Base-by-base conservation (phyloP, 1,139 yeast species). In the Meyerozyma elateridarum region DNA sequence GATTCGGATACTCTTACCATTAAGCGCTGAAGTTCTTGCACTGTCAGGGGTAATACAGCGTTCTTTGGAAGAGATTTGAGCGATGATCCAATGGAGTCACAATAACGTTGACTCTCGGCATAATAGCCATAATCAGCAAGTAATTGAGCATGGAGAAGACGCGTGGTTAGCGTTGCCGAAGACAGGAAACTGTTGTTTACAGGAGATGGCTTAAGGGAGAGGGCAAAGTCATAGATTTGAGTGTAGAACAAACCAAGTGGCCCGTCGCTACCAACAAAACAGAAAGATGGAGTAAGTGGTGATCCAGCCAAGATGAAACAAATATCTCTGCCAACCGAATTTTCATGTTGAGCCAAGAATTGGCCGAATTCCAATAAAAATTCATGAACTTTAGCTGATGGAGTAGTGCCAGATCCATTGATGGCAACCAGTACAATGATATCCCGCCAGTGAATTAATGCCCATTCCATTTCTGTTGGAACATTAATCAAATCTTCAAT, bases 161-260 rank as follows among this genome's bases (percentile, higher is more conserved):
- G 81, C 45, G 72, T 56, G 1, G 73, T 63, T 14, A 75, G 55
- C 43, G 17, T 24, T 24, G 18, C 12, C 30, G 80, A 52, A 44
- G 80, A 85, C 1, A 80, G 71, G 37, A 70, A 64, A 1, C 73
- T 73, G 30, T 47, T 45, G 9, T 59, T 42, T 5, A 56, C 51
- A n/a, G 46, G 31, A 17, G 51, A 45, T 5, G 53, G 47, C 5
- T 47, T 42, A 3, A 61, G 56, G 20, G 46, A 38, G 26, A 40
- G 25, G 2, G 55, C 40, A 45, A 68, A 80, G 49, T 85, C 96
- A 51, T 83, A 85, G 8, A 85, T 61, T 52, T 89, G 95, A 13
- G 81, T 72, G 46, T 81, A 70, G 30, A 79, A 33, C 0, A 40
- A 31, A 1, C 40, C 35, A 51, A 26, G 73, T 53, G 3, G 69